Conservation (phyloP, 805 yeast species). For the Monosporozyma yasuniensis region DNA sequence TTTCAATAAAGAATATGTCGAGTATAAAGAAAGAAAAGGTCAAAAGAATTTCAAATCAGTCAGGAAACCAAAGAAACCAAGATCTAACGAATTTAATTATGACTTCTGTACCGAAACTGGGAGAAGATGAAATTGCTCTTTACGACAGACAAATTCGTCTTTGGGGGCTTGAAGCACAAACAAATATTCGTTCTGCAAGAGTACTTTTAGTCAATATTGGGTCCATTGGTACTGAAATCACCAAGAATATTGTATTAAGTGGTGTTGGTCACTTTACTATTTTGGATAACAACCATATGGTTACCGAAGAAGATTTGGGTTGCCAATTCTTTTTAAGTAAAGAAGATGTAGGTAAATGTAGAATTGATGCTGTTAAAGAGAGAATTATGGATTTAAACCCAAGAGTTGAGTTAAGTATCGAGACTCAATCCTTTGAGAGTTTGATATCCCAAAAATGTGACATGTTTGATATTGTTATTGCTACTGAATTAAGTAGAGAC, state of each 20-base stretch:
- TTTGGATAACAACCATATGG: constrained; percentile 42
- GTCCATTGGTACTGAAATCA: constrained; percentile 71
- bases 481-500: constrained; percentile 47
- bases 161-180: constrained; percentile 95
- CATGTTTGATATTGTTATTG: constrained; percentile 62
- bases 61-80: neutral
- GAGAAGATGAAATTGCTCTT: constrained; percentile 73
- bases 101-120: constrained; percentile 9
- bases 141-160: constrained; percentile 91
- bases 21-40: neutral
- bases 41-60: neutral
- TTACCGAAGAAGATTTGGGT: constrained; percentile 55
- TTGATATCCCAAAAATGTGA: constrained; percentile 18
- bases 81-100: neutral
- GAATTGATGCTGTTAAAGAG: constrained; percentile 45
- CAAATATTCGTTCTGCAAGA: constrained; percentile 59
- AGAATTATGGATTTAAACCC: constrained; percentile 70
- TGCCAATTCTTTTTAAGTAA: constrained; percentile 65
- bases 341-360: constrained; percentile 44
- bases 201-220: constrained; percentile 65
- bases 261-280: constrained; percentile 78
- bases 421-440: constrained; percentile 9
- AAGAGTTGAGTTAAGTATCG: constrained; percentile 52
- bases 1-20: neutral
- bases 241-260: constrained; percentile 77